These are phyloP conservation scores for Paramecium sexaurelia DNA, from an alignment of 73 alveolate species.

Conservation along the genomic window DNA sequence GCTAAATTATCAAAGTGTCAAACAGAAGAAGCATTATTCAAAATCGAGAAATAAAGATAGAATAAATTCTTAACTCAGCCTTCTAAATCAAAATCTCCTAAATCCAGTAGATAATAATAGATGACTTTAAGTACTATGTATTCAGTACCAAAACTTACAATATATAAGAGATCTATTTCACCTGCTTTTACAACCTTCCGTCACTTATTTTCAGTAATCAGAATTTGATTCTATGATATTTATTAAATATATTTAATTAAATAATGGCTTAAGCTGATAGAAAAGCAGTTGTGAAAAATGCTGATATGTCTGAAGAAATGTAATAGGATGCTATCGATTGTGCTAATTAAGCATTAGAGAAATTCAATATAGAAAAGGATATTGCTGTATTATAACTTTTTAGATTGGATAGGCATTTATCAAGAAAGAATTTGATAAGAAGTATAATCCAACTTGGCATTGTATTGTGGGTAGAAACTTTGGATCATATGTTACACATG, in stretches of 20 bases:
- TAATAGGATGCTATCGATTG: conserved; percentile 97
- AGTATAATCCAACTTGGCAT: conserved; percentile 99
- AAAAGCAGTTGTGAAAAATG: conserved; percentile 96
- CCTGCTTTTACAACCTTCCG: conserved; percentile 13
- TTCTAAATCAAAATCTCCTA: conserved; percentile 1
- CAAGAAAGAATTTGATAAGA: conserved; percentile 99
- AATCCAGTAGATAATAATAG: not conserved
- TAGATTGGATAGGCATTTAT: conserved; percentile 86
- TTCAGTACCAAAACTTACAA: not conserved
- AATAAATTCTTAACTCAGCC: not conserved
- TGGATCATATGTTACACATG: conserved; percentile 98
- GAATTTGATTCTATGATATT: conserved; percentile 7
- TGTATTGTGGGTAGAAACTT: conserved; percentile 91
- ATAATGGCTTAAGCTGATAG: conserved; percentile 88
- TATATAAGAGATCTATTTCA: not conserved
- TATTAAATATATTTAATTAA: not conserved
- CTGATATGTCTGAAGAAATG: conserved; percentile 98
- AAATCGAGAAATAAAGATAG: not conserved
- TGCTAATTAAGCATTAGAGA: conserved; percentile 95
- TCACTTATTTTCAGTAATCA: conserved; percentile 21
- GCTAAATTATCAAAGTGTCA: not conserved
- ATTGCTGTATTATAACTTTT: conserved; percentile 76
- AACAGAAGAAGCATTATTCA: not conserved
- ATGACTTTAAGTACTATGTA: not conserved
- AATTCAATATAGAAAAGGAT: conserved; percentile 96